A percentile compares a stretch with the other conserved stretches of the same genome.
Conservation (phyloP, 768 basidiomycete genomes). For the Clitopilus hobsonii region DNA sequence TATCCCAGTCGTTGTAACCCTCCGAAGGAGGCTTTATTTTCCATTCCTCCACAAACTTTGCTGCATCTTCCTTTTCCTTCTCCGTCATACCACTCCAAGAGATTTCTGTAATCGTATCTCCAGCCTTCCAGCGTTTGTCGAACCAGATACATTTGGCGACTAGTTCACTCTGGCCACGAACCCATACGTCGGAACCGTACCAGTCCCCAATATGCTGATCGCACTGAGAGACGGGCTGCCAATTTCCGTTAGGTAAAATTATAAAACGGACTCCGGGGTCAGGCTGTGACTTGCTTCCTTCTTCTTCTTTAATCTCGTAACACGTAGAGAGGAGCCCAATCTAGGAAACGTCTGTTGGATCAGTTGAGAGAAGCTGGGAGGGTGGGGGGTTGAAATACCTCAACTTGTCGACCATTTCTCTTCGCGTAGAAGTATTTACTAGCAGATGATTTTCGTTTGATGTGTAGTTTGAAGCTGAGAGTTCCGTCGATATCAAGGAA, state of each 20-base stretch:
- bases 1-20: background rate
- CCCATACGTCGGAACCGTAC: constrained; percentile 16
- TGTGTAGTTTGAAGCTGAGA: constrained; percentile 11
- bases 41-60: constrained; percentile 11
- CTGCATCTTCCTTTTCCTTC: constrained; percentile 12
- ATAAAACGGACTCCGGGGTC: constrained; percentile 8
- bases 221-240: constrained; percentile 16
- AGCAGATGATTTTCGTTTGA: too few relatives aligned
- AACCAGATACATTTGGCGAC: constrained; percentile 20
- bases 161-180: constrained; percentile 17
- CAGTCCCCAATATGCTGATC: constrained; percentile 13
- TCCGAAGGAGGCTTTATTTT: background rate
- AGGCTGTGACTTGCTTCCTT: background rate
- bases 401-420: too few relatives aligned
- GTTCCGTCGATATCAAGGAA: constrained; percentile 16
- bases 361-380: too few relatives aligned
- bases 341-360: too few relatives aligned
- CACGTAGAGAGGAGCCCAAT: too few relatives aligned
- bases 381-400: too few relatives aligned
- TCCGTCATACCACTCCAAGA: constrained; percentile 19
- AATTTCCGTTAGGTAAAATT: constrained; percentile 10
- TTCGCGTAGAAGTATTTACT: too few relatives aligned
- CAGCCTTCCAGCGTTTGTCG: constrained; percentile 9
- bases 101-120: constrained; percentile 8
- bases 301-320: too few relatives aligned